phyloP scores from a whole-genome alignment of 768 basidiomycete genomes.

The Solioccasus polychromus region DNA sequence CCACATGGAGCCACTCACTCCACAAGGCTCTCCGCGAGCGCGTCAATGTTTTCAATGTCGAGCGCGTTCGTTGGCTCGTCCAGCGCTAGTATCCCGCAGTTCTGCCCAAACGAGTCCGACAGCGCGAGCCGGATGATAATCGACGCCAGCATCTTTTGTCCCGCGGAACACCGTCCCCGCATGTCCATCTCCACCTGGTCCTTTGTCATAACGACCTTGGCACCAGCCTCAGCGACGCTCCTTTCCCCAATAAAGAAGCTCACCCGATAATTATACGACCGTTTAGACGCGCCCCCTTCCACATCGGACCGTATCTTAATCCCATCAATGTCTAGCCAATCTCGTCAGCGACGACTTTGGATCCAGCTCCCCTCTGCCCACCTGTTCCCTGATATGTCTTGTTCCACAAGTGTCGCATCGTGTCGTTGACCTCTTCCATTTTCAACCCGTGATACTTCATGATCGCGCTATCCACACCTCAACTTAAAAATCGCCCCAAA shows the following conservation, averaged over 20 bases:
- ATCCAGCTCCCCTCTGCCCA: conserved; percentile 30
- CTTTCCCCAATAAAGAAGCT: conserved; percentile 25
- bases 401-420: conserved; percentile 96
- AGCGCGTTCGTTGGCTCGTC: conserved; percentile 99
- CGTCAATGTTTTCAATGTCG: conserved; percentile 94
- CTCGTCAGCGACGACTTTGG: conserved; percentile 11
- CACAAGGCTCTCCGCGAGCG: conserved; percentile 85
- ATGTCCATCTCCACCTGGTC: conserved; percentile 99
- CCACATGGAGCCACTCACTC: conserved; percentile 58
- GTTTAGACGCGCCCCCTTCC: conserved; percentile 85
- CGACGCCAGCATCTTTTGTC: conserved; percentile 97
- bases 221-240: conserved; percentile 12
- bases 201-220: conserved; percentile 98
- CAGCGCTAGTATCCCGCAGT: conserved; percentile 94
- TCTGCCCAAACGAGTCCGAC: conserved; percentile 96
- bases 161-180: conserved; percentile 97
- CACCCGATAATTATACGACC: conserved; percentile 96
- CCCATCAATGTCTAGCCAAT: conserved; percentile 83
- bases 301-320: conserved; percentile 94
- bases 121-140: conserved; percentile 97
- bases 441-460: conserved; percentile 98
- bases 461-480: conserved; percentile 69
- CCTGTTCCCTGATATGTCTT: conserved; percentile 99
- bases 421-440: conserved; percentile 99
- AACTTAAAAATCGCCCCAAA: background rate